Base-by-base conservation (phyloP, 2,329 filamentous ascomycete genomes). In the Monilinia vaccinii-corymbosi region DNA sequence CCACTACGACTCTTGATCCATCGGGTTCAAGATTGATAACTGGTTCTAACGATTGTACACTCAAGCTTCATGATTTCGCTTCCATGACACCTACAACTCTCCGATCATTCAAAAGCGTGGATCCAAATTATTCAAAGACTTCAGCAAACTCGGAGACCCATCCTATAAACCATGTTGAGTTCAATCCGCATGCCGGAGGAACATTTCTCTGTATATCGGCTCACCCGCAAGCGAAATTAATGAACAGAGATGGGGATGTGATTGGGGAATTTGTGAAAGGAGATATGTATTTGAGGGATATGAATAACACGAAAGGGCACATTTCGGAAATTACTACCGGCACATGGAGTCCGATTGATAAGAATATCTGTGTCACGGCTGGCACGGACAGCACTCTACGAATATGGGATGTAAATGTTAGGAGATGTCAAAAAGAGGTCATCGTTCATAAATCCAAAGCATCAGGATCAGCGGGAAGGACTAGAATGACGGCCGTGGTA, bases 291-390 rank as follows among this genome's bases (percentile, higher is more conserved):
- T 76, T 99, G 66, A 83, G 93, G 58, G 94, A 99, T 73, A 95
- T 97, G 88, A 84, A 97, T 74, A 92, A 97, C 72, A 99, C 94
- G 5, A 97, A 97, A 72, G 94, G 94, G 1, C 94, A 99, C 74
- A 86, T 97, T 56, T 92, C 92, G 4, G 94, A 97, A 74, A 83
- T 97, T 45, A 91, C 91, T 4, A 88, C 87, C 25, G 93, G 90
- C 25, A 88, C 87, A 44, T 99, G 94, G 94, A 90, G 93, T 73
- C 94, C 94, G 0, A 86, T 85, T 2, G 86, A 97, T 71, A 86
- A 81, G 69, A 91, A 96, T 66, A 68, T 92, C 0, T 95, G 91
- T 71, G 86, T 93, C 31, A 99, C 94, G 2, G 92, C 91, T 44
- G 92, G 92, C 9, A 95, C 92, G 10, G 94, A 99, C 73, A 97